Base-by-base conservation (phyloP, 768 basidiomycete species). In the button mushroom (Agaricus bisporus) region DNA sequence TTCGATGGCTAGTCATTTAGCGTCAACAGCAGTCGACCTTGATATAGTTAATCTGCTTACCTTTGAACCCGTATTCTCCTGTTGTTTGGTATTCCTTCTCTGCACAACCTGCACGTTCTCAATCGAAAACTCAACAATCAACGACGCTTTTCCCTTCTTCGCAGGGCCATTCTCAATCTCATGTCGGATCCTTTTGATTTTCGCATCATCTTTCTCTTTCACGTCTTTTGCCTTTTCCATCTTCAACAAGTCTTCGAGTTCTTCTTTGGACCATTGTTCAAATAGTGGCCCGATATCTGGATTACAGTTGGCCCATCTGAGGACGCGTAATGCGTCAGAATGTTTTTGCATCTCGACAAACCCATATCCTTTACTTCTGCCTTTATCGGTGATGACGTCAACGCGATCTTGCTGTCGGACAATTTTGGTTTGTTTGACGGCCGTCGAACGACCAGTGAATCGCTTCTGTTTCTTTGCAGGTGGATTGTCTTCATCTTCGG, bases 251-350 rank as follows among this genome's bases (percentile, higher is more conserved):
- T 82, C 81, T 56, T 76, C 64, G 51, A 80, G 68, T 64, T 97
- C 94, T 47, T 86, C 86, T 61, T 83, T 85, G 86, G 88, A 92
- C 97, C 95, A 93, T 49, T 73, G 74, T 58, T 80, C 76, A 62
- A 94, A 83, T 53, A 98, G 70, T 5, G 65, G 60, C 1, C 75
- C 78, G 0, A 88, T 77, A 3, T 75, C 79, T 0, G 80, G 69
- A 64, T 97, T 95, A 64, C 92, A 94, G 71, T 98, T 99, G 25
- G 90, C 87, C 91, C 91, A 98, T 32, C 97, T 79, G 42, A 98
- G 70, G 5, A 98, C 86, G 22, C 90, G 86, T 20, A 99, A 73
- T 5, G 95, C 93, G 65, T 98, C 92, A 5, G 86, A 83, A 61
- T 99, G 97, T 25, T 74, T 79, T 45, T 83, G 73, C 79, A 97